Conservation (phyloP, 192 early-diverging fungal species). For the Umbelopsis sp. region DNA sequence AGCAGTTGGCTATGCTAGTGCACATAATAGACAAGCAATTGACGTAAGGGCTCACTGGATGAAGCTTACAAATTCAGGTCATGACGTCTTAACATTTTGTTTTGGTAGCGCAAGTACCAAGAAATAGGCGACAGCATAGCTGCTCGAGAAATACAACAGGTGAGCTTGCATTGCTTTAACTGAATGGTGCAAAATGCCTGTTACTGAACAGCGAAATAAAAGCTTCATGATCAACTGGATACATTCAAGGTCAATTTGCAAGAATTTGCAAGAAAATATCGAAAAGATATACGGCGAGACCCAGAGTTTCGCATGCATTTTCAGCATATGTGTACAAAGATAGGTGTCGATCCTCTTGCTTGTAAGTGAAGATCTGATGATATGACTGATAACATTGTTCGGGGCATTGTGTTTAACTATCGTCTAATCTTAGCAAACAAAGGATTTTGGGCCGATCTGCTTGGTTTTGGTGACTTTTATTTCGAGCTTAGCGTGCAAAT, state of each 20-base stretch:
- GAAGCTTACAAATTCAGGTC: not conserved
- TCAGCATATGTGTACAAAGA: conserved; percentile 89
- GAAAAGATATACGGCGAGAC: conserved; percentile 86
- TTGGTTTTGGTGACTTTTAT: conserved; percentile 97
- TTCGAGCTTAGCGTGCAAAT: conserved; percentile 95
- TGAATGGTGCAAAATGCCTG: not conserved
- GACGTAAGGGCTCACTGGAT: conserved; percentile 23
- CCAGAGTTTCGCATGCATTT: conserved; percentile 88
- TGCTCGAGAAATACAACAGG: conserved; percentile 54
- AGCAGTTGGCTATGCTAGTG: conserved; percentile 25
- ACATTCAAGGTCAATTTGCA: conserved; percentile 83
- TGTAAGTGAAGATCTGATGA: conserved; percentile 47
- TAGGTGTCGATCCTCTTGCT: conserved; percentile 94
- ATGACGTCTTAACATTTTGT: not conserved
- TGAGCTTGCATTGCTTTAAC: conserved; percentile 20
- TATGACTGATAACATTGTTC: not conserved
- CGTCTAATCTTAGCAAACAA: conserved; percentile 71
- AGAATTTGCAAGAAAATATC: conserved; percentile 84
- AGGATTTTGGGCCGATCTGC: conserved; percentile 92
- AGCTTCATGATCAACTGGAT: conserved; percentile 70
- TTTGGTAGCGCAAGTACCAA: conserved; percentile 33
- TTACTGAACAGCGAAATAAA: not conserved
- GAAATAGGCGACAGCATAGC: conserved; percentile 41
- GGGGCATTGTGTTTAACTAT: not conserved
- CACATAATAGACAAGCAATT: conserved; percentile 14